A percentile compares a stretch with the other conserved stretches of the same genome.
These are phyloP conservation scores for Sclerotinia borealis DNA, from an alignment of 2,329 filamentous ascomycete genomes.

Conservation along the genomic window DNA sequence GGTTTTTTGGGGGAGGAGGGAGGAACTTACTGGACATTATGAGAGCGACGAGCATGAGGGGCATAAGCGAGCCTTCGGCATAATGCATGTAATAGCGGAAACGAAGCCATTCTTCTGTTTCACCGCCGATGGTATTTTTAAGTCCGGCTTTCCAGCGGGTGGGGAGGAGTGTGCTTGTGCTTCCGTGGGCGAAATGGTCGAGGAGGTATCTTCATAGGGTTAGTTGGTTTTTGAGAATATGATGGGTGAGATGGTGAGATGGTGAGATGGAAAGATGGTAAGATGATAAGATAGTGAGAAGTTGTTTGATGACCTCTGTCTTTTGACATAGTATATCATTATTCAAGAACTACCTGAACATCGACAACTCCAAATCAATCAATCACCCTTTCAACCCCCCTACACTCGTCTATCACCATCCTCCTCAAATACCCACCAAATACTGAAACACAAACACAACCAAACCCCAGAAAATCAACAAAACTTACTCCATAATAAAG, in stretches of 20 bases:
- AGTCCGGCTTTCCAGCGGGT: constrained; percentile 50
- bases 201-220: constrained; percentile 56
- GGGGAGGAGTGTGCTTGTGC: constrained; percentile 44
- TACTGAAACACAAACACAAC: neutral
- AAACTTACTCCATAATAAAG: constrained; percentile 57
- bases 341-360: neutral
- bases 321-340: neutral
- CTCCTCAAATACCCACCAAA: neutral
- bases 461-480: neutral
- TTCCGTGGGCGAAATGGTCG: constrained; percentile 50
- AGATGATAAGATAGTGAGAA: neutral
- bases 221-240: neutral
- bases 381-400: neutral
- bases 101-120: constrained; percentile 55
- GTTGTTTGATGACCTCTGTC: neutral
- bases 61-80: constrained; percentile 78
- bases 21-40: constrained; percentile 46
- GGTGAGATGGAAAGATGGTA: neutral
- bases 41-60: constrained; percentile 57
- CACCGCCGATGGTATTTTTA: constrained; percentile 51
- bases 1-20: neutral
- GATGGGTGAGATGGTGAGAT: neutral
- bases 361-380: neutral
- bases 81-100: constrained; percentile 74
- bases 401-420: too few relatives aligned